Evolutionary conservation across 2,329 filamentous ascomycete genomes (phyloP).

Genomic region (Hypoxylon sp.): DNA sequence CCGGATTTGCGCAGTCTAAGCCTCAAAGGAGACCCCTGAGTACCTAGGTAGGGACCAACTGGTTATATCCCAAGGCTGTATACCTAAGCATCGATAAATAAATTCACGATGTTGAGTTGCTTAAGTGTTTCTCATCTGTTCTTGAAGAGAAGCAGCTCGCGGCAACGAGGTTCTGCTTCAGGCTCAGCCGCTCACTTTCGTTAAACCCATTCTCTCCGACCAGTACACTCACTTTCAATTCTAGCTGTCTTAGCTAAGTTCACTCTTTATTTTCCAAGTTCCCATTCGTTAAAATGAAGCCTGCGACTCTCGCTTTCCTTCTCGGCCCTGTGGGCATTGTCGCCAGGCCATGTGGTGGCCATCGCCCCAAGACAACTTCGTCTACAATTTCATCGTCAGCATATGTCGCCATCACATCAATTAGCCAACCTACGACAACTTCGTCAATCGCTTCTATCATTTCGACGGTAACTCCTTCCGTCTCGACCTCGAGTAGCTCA

Average conservation of each 20-base stretch:
- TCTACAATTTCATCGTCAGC: conserved; percentile 13
- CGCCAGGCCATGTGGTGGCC: conserved; percentile 37
- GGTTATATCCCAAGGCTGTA: conserved; percentile 20
- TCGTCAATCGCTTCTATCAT: conserved; percentile 20
- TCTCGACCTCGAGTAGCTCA: conserved; percentile 1
- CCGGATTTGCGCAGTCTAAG: conserved; percentile 32
- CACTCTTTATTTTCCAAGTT: conserved; percentile 14
- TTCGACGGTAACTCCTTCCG: conserved; percentile 16
- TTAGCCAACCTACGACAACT: conserved; percentile 16
- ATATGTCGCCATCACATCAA: background rate
- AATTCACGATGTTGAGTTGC: conserved; percentile 21
- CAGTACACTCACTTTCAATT: conserved; percentile 16
- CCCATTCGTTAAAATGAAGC: conserved; percentile 39
- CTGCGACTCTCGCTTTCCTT: conserved; percentile 39
- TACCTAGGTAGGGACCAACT: background rate
- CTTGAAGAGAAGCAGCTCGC: conserved; percentile 10
- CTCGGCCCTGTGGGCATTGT: conserved; percentile 43
- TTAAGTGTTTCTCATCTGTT: conserved; percentile 9
- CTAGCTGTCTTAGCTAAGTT: conserved; percentile 5
- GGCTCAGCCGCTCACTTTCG: conserved; percentile 27
- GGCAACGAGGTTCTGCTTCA: conserved; percentile 5
- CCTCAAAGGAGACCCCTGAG: conserved; percentile 11
- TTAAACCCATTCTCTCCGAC: conserved; percentile 14
- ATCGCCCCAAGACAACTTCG: conserved; percentile 29
- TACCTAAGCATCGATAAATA: background rate